Conservation (phyloP, 805 yeast genomes). For the Wickerhamomyces queroliae region DNA sequence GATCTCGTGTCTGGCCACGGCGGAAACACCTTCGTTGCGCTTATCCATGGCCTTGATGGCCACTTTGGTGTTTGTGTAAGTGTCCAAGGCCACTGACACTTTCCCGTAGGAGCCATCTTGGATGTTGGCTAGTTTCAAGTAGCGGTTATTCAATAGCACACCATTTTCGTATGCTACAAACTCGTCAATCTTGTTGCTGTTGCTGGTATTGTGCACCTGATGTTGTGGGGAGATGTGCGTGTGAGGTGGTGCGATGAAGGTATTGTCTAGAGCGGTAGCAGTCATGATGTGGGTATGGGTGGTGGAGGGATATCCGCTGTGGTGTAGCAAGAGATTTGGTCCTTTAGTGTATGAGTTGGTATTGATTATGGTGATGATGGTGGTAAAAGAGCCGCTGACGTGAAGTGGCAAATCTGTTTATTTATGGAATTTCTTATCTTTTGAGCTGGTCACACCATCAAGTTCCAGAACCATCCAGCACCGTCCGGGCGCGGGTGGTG, state of each 20-base stretch:
- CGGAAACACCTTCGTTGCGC: conserved; percentile 30
- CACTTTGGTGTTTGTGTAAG: conserved; percentile 27
- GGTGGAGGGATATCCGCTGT: neutral
- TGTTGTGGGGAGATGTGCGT: conserved; percentile 3
- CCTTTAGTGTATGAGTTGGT: no score
- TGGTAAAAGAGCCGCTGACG: no score
- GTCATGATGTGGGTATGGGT: no score
- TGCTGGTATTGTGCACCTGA: no score
- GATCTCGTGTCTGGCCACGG: conserved; percentile 52
- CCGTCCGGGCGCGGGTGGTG: no score
- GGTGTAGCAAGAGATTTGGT: neutral
- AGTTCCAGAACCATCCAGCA: no score
- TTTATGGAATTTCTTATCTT: no score
- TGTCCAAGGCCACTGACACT: conserved; percentile 48
- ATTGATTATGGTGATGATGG: no score
- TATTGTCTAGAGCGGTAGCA: neutral
- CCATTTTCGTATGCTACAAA: conserved; percentile 37
- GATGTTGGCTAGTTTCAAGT: conserved; percentile 36
- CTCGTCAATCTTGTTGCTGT: conserved; percentile 30
- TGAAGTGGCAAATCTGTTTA: no score
- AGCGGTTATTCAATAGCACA: conserved; percentile 30
- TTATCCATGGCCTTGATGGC: conserved; percentile 52
- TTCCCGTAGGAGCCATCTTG: conserved; percentile 60
- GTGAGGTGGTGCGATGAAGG: neutral
- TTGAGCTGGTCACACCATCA: no score